A percentile compares a stretch with the other conserved stretches of the same genome.
These are phyloP conservation scores for Rhizoclosmatium globosum DNA, from an alignment of 192 early-diverging fungal genomes.

Conservation along the genomic window DNA sequence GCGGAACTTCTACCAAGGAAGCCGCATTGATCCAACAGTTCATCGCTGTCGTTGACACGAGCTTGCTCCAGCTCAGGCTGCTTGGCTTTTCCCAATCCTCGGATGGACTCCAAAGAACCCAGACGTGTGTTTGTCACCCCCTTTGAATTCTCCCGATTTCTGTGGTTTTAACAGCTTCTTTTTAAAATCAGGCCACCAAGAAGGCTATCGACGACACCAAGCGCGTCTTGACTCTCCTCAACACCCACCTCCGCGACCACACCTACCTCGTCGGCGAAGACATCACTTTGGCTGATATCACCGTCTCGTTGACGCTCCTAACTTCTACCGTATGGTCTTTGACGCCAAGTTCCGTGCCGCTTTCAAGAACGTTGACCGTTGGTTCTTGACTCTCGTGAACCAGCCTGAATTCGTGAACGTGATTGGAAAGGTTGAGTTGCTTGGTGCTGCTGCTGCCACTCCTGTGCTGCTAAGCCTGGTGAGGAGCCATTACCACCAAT, in stretches of 20 bases:
- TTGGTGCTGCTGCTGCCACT: background rate
- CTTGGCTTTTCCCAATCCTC: constrained; percentile 59
- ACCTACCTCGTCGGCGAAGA: constrained; percentile 94
- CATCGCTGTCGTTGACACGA: constrained; percentile 58
- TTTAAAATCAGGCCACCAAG: constrained; percentile 55
- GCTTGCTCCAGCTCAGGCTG: constrained; percentile 46
- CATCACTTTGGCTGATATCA: constrained; percentile 90
- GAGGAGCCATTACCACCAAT: constrained; percentile 52
- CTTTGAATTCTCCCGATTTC: background rate
- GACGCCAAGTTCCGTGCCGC: constrained; percentile 81
- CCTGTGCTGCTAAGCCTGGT: background rate
- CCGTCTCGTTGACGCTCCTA: constrained; percentile 65
- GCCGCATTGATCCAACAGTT: constrained; percentile 57
- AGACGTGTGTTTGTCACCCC: background rate
- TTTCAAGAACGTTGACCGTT: constrained; percentile 89
- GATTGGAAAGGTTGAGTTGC: constrained; percentile 66
- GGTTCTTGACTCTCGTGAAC: constrained; percentile 85
- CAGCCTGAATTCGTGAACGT: constrained; percentile 85
- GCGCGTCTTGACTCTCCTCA: constrained; percentile 70
- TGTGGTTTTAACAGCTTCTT: background rate
- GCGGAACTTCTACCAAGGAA: constrained; percentile 54
- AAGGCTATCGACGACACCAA: constrained; percentile 72
- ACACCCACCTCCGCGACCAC: constrained; percentile 80
- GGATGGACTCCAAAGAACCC: constrained; percentile 52
- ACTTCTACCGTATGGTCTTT: constrained; percentile 65